phyloP scores from a whole-genome alignment of 1,139 yeast species.

The Magnusiomyces paraingens region DNA sequence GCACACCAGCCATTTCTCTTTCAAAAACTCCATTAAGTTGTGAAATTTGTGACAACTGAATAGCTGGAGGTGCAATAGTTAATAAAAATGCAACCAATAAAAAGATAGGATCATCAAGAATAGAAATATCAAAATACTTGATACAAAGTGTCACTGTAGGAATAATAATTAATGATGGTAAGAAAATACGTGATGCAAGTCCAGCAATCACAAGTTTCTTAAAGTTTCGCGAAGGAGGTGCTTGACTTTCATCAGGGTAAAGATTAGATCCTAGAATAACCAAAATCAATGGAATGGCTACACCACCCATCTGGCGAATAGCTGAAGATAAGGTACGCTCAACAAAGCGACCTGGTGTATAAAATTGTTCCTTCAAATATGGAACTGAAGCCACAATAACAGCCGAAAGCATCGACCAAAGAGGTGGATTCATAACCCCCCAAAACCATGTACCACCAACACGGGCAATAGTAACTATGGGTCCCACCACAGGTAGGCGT shows the following conservation, averaged over 20 bases:
- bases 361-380: conserved; percentile 56
- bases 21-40: conserved; percentile 72
- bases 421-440: conserved; percentile 84
- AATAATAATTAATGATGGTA: conserved; percentile 60
- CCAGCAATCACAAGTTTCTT: conserved; percentile 59
- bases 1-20: conserved; percentile 78
- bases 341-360: conserved; percentile 55
- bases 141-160: conserved; percentile 65
- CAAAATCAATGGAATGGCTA: conserved; percentile 75
- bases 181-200: conserved; percentile 65
- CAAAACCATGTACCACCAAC: conserved; percentile 25
- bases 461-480: background rate
- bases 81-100: conserved; percentile 67
- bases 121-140: conserved; percentile 58
- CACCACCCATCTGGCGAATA: conserved; percentile 71
- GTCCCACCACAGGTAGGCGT: background rate
- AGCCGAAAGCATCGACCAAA: conserved; percentile 84
- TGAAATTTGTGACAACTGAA: conserved; percentile 75
- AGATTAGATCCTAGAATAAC: conserved; percentile 54
- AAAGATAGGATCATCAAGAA: conserved; percentile 78
- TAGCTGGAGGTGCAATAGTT: conserved; percentile 79
- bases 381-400: conserved; percentile 80
- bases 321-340: conserved; percentile 74
- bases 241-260: conserved; percentile 33
- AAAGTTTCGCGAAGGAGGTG: conserved; percentile 49